Percentiles rank a stretch among this genome's conserved stretches.
Evolutionary conservation across 805 yeast genomes (phyloP).

Genomic region (Candida methanosorbosa): DNA sequence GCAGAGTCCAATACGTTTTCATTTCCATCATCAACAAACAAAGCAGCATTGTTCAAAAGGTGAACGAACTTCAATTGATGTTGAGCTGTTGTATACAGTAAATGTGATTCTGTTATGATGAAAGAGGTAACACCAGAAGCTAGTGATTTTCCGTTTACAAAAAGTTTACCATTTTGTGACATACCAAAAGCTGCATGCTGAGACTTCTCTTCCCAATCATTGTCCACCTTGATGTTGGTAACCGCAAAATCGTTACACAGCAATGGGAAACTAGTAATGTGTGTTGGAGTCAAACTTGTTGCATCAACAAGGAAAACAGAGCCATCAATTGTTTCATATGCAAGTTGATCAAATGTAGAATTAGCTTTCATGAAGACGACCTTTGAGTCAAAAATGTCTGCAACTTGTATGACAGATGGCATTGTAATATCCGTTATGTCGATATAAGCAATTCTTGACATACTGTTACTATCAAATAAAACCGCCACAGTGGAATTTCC

Average conservation of each 20-base stretch:
- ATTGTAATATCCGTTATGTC: slow-evolving; percentile 33
- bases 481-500: slow-evolving; percentile 47
- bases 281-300: slow-evolving; percentile 16
- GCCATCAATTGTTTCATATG: slow-evolving; percentile 59
- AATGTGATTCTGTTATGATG: slow-evolving; percentile 58
- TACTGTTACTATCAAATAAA: slow-evolving; percentile 42
- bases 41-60: slow-evolving; percentile 25
- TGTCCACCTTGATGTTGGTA: slow-evolving; percentile 11
- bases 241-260: slow-evolving; percentile 57
- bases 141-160: slow-evolving; percentile 48
- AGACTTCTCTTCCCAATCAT: slow-evolving; percentile 9
- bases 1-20: slow-evolving; percentile 6
- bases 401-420: slow-evolving; percentile 31
- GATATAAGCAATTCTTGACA: slow-evolving; percentile 43
- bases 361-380: slow-evolving; percentile 48
- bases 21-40: slow-evolving; percentile 10
- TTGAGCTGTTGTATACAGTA: slow-evolving; percentile 83
- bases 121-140: slow-evolving; percentile 78
- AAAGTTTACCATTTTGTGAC: slow-evolving; percentile 67
- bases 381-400: slow-evolving; percentile 38
- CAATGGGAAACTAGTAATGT: slow-evolving; percentile 53
- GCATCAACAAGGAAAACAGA: slow-evolving; percentile 30
- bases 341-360: slow-evolving; percentile 41
- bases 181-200: slow-evolving; percentile 56
- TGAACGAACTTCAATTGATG: slow-evolving; percentile 78